A percentile compares a stretch with the other conserved stretches of the same genome.
These are phyloP conservation scores for Saccharomycopsis olivae DNA, from an alignment of 805 yeast species.

Conservation along the genomic window DNA sequence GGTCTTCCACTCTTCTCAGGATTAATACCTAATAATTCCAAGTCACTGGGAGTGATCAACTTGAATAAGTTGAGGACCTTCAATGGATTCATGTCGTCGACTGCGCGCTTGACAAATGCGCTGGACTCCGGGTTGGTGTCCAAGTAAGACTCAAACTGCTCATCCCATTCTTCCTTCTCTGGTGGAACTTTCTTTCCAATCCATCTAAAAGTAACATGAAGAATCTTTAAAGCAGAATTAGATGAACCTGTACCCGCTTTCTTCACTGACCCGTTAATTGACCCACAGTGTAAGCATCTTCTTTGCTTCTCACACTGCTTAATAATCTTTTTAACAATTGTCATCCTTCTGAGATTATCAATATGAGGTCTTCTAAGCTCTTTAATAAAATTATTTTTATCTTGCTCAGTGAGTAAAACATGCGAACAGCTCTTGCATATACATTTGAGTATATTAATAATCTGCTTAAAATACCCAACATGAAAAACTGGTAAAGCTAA, in stretches of 20 bases:
- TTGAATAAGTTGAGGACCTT: slow-evolving; percentile 81
- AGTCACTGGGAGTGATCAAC: slow-evolving; percentile 75
- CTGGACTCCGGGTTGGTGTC: slow-evolving; percentile 79
- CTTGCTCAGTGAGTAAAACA: slow-evolving; percentile 60
- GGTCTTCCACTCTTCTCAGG: slow-evolving; percentile 86
- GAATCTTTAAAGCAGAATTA: slow-evolving; percentile 87
- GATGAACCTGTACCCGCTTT: slow-evolving; percentile 89
- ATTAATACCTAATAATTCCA: slow-evolving; percentile 87
- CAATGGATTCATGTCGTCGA: slow-evolving; percentile 90
- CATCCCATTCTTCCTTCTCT: slow-evolving; percentile 81
- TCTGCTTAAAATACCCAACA: slow-evolving; percentile 91
- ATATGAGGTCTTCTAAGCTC: slow-evolving; percentile 82
- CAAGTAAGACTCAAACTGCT: slow-evolving; percentile 69
- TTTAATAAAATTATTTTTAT: slow-evolving; percentile 55
- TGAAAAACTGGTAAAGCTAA: slow-evolving; percentile 95
- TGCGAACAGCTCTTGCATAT: slow-evolving; percentile 86
- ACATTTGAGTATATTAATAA: slow-evolving; percentile 77
- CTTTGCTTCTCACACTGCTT: slow-evolving; percentile 96
- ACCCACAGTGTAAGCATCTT: slow-evolving; percentile 77
- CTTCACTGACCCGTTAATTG: slow-evolving; percentile 92
- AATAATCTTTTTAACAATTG: slow-evolving; percentile 63
- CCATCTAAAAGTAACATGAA: slow-evolving; percentile 95
- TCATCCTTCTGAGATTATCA: slow-evolving; percentile 90
- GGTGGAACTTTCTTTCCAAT: slow-evolving; percentile 80
- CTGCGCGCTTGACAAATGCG: slow-evolving; percentile 72